phyloP scores from a whole-genome alignment of 31 red algal genomes.

The Porphyra umbilicalis region DNA sequence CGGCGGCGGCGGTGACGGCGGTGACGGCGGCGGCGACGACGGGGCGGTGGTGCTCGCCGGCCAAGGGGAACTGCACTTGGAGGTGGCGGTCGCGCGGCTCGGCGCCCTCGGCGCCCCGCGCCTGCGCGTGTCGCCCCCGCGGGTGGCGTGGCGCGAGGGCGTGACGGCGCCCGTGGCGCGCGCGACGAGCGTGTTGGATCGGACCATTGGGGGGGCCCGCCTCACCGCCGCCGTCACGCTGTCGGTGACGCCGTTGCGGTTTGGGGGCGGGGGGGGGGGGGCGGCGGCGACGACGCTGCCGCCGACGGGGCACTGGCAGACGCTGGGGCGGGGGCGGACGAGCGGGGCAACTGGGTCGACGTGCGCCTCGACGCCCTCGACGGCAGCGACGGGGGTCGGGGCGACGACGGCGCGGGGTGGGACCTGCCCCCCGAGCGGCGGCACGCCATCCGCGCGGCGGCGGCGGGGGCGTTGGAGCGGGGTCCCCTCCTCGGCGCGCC shows the following conservation, averaged over 20 bases:
- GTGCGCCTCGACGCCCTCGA: background rate
- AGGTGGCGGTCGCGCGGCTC: constrained; percentile 66
- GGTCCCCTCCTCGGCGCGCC: constrained; percentile 34
- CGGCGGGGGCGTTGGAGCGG: constrained; percentile 24
- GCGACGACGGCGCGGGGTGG: background rate
- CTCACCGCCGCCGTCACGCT: constrained; percentile 33
- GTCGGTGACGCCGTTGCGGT: constrained; percentile 5
- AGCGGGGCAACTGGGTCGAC: constrained; percentile 4
- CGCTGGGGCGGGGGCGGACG: no score
- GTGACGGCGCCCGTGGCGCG: constrained; percentile 15
- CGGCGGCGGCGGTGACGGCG: constrained; percentile 32
- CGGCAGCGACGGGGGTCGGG: background rate
- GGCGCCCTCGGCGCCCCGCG: constrained; percentile 18
- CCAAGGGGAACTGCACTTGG: constrained; percentile 96
- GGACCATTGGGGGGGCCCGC: constrained; percentile 21
- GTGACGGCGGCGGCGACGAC: constrained; percentile 35
- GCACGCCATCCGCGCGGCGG: constrained; percentile 30
- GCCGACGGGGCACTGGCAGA: constrained; percentile 6
- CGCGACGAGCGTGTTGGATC: constrained; percentile 22
- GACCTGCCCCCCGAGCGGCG: background rate
- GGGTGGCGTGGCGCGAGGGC: constrained; percentile 67
- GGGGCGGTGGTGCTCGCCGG: constrained; percentile 77
- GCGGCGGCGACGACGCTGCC: constrained; percentile 8
- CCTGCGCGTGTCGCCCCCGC: constrained; percentile 35
- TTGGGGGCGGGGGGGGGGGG: constrained; percentile 6